These are phyloP conservation scores for Jamesozyma spencerorum DNA, from an alignment of 805 yeast genomes.

Conservation along the genomic window DNA sequence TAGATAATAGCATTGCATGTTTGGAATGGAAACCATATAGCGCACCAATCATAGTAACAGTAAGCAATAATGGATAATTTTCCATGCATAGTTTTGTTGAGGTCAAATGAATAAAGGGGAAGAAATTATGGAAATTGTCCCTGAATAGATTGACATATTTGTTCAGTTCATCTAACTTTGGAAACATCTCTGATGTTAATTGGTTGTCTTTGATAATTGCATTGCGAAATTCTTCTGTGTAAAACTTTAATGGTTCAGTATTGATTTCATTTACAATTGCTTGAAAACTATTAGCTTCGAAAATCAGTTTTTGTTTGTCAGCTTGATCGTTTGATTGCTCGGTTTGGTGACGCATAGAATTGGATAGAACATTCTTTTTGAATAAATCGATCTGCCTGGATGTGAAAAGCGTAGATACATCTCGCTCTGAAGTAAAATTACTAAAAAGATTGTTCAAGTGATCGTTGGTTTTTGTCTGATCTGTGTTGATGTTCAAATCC, in stretches of 20 bases:
- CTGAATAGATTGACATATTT: constrained; percentile 66
- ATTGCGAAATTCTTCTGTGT: constrained; percentile 41
- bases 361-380: constrained; percentile 31
- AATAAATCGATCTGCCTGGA: constrained; percentile 59
- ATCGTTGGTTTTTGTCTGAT: neutral
- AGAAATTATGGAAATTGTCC: constrained; percentile 68
- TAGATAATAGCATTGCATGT: constrained; percentile 62
- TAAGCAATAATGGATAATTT: constrained; percentile 57
- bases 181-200: constrained; percentile 53
- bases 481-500: no score
- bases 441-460: neutral
- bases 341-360: neutral
- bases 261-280: neutral
- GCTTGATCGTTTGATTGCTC: no score
- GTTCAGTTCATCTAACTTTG: constrained; percentile 67
- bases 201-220: constrained; percentile 47
- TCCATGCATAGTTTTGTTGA: constrained; percentile 42
- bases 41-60: constrained; percentile 86
- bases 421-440: constrained; percentile 17
- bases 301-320: no score
- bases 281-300: no score
- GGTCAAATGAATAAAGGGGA: constrained; percentile 56
- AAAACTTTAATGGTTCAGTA: neutral
- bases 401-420: constrained; percentile 52
- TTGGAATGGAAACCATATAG: constrained; percentile 70